These are phyloP conservation scores for Magnusiomyces suaveolens DNA, from an alignment of 1,139 yeast genomes.

Conservation along the genomic window DNA sequence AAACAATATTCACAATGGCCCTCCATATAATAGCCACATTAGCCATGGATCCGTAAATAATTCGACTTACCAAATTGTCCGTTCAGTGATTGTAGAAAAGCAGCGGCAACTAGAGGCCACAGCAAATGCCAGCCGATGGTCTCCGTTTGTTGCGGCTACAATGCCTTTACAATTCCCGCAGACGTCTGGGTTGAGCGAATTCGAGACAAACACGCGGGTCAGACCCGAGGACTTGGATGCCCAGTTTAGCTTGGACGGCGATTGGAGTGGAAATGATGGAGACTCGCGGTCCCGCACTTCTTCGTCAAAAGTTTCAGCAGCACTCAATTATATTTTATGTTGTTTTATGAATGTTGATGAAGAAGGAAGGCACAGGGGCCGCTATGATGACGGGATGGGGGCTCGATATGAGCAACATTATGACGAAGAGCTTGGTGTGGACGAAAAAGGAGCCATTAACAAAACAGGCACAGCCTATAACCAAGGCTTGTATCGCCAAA, in stretches of 20 bases:
- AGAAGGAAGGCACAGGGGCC: neutral
- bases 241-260: conserved; percentile 14
- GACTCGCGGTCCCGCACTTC: neutral
- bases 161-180: neutral
- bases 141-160: conserved; percentile 11
- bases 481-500: neutral
- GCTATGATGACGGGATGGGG: neutral
- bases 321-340: conserved; percentile 2
- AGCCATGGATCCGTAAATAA: neutral
- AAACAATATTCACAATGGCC: neutral
- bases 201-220: conserved; percentile 3
- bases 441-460: neutral
- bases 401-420: neutral
- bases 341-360: conserved; percentile 2
- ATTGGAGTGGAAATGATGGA: conserved; percentile 12
- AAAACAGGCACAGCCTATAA: neutral
- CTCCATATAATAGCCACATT: neutral
- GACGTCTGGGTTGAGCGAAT: neutral
- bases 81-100: neutral
- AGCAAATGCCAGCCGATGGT: conserved; percentile 12
- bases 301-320: neutral
- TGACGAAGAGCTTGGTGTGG: neutral
- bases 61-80: neutral
- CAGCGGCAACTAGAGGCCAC: neutral
- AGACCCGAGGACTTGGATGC: conserved; percentile 12